These are phyloP conservation scores for Albophoma yamanashiensis DNA, from an alignment of 2,329 filamentous ascomycete species.

Conservation along the genomic window DNA sequence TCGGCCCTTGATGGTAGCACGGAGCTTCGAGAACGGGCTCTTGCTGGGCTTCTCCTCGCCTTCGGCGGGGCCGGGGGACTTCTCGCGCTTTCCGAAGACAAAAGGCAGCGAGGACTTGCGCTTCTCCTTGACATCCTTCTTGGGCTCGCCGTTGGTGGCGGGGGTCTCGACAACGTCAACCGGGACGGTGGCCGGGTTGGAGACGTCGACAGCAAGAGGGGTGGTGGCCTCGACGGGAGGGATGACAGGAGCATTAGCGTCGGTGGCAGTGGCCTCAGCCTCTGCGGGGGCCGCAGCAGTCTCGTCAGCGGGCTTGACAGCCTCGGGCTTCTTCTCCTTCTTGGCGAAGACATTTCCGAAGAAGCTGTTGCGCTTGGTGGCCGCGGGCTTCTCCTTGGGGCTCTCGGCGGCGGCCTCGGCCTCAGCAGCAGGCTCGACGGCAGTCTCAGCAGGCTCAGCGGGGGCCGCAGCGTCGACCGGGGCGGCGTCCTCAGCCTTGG, in stretches of 20 bases:
- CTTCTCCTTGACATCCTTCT: conserved; percentile 66
- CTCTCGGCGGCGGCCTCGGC: conserved; percentile 30
- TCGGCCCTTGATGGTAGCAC: conserved; percentile 44
- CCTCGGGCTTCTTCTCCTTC: conserved; percentile 50
- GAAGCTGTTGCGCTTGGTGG: conserved; percentile 46
- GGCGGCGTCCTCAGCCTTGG: conserved; percentile 23
- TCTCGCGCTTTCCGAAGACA: conserved; percentile 70
- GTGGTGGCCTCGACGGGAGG: conserved; percentile 47
- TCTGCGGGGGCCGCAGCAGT: conserved; percentile 31
- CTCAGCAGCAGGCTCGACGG: conserved; percentile 21
- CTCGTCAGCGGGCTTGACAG: conserved; percentile 28
- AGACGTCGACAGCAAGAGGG: conserved; percentile 44
- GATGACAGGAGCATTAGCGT: conserved; percentile 47
- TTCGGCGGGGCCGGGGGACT: conserved; percentile 44
- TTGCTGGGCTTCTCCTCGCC: conserved; percentile 40
- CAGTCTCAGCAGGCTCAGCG: conserved; percentile 20
- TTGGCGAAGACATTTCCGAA: conserved; percentile 40
- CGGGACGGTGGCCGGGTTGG: conserved; percentile 33
- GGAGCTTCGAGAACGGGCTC: conserved; percentile 50
- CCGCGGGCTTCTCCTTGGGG: conserved; percentile 37
- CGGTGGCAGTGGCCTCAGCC: conserved; percentile 27
- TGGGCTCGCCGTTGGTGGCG: conserved; percentile 40
- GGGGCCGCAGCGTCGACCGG: conserved; percentile 23
- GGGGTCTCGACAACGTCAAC: conserved; percentile 35
- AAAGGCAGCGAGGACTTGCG: conserved; percentile 70